Percentiles rank a stretch among this genome's conserved stretches.
Evolutionary conservation across 2,329 filamentous ascomycete genomes (phyloP).

Genomic region (Lasiodiplodia gonubiensis): DNA sequence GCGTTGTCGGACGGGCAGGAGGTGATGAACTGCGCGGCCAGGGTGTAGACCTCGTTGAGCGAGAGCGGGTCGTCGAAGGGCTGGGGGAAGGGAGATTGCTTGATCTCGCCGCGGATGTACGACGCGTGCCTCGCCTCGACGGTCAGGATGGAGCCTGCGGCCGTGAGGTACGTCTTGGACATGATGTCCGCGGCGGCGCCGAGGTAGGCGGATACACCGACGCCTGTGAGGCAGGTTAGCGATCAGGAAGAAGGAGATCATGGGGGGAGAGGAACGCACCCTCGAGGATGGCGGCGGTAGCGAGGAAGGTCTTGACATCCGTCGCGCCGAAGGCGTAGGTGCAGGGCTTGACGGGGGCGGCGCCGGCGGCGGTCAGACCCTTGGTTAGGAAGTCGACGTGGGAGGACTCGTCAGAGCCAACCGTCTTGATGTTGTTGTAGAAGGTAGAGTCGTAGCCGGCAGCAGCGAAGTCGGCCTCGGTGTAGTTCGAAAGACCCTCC

Average conservation of each 20-base stretch:
- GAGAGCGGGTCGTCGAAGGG: slow-evolving; percentile 65
- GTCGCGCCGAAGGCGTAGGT: slow-evolving; percentile 62
- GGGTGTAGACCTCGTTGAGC: slow-evolving; percentile 66
- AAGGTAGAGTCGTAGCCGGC: slow-evolving; percentile 59
- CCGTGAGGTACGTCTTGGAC: slow-evolving; percentile 63
- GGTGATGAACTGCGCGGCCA: slow-evolving; percentile 68
- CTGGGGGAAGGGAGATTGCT: slow-evolving; percentile 60
- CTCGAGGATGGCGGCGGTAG: slow-evolving; percentile 61
- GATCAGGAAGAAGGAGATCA: background rate
- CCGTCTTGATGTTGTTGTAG: slow-evolving; percentile 63
- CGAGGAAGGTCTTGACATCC: slow-evolving; percentile 58
- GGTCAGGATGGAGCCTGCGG: slow-evolving; percentile 67
- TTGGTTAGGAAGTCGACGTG: slow-evolving; percentile 64
- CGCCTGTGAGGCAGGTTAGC: slow-evolving; percentile 37
- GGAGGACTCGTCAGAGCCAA: slow-evolving; percentile 62
- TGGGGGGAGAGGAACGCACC: background rate
- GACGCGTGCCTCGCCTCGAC: slow-evolving; percentile 69
- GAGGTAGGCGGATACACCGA: slow-evolving; percentile 66
- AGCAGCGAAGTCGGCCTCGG: slow-evolving; percentile 56
- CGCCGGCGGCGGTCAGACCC: slow-evolving; percentile 53
- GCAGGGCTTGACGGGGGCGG: slow-evolving; percentile 59
- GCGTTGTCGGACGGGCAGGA: slow-evolving; percentile 62
- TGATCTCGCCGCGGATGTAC: slow-evolving; percentile 59
- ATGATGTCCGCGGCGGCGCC: slow-evolving; percentile 65
- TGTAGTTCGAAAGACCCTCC: slow-evolving; percentile 64